phyloP scores from a whole-genome alignment of 1,284 basidiomycete species.

The Termitomyces sp. region DNA sequence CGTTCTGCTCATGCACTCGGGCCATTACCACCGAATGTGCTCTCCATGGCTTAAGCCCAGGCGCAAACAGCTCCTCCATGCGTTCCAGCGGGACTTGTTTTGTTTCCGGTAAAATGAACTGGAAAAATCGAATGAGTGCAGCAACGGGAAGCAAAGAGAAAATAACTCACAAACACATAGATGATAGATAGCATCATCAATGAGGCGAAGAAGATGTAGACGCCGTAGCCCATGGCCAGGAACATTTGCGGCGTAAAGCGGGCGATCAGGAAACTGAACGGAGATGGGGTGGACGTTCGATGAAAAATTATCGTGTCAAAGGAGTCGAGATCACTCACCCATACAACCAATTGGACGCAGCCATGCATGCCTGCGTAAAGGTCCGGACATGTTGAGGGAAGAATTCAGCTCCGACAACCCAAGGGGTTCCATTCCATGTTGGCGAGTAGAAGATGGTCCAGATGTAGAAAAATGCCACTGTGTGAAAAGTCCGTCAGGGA shows the following conservation, averaged over 20 bases:
- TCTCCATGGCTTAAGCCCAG: conserved; percentile 21
- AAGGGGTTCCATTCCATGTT: conserved; percentile 33
- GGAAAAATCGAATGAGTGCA: neutral
- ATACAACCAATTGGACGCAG: conserved; percentile 30
- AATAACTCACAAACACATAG: conserved; percentile 27
- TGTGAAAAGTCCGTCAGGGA: neutral
- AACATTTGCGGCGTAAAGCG: conserved; percentile 36
- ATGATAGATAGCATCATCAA: conserved; percentile 31
- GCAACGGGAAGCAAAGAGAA: neutral
- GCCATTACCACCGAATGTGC: conserved; percentile 25
- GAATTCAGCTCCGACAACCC: conserved; percentile 31
- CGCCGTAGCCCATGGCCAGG: conserved; percentile 30
- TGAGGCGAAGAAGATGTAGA: conserved; percentile 34
- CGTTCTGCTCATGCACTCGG: conserved; percentile 14
- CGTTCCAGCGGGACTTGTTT: conserved; percentile 32
- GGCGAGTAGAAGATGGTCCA: conserved; percentile 35
- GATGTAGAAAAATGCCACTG: conserved; percentile 32
- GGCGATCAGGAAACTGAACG: conserved; percentile 27
- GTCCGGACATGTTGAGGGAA: conserved; percentile 35
- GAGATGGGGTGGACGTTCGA: neutral
- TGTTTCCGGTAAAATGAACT: conserved; percentile 32
- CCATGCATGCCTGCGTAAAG: conserved; percentile 32
- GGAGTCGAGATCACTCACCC: conserved; percentile 15
- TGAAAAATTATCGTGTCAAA: neutral
- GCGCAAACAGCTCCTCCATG: conserved; percentile 34